phyloP scores from a whole-genome alignment of 805 yeast species.

The Candida verbasci region DNA sequence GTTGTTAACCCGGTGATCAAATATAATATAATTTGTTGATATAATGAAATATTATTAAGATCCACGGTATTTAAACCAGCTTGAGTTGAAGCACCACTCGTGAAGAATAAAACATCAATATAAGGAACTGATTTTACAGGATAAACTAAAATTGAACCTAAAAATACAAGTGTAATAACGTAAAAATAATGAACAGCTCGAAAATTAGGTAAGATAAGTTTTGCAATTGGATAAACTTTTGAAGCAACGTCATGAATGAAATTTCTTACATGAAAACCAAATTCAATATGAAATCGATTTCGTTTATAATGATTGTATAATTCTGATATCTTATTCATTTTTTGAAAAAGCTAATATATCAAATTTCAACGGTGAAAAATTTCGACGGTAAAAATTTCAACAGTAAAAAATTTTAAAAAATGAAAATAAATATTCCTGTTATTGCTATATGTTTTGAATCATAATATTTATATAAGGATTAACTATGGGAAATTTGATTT shows the following conservation, averaged over 20 bases:
- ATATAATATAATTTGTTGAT: conserved; percentile 77
- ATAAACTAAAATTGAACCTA: conserved; percentile 73
- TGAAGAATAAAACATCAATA: conserved; percentile 75
- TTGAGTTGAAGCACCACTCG: conserved; percentile 78
- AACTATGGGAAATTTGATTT: too few relatives aligned
- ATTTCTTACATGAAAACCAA: conserved; percentile 23
- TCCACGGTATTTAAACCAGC: conserved; percentile 87
- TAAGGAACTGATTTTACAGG: conserved; percentile 66
- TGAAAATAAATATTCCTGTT: too few relatives aligned
- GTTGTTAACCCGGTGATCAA: conserved; percentile 64
- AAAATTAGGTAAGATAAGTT: conserved; percentile 47
- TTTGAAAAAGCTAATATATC: too few relatives aligned
- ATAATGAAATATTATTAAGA: conserved; percentile 56
- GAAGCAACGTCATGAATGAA: conserved; percentile 31
- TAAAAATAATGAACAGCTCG: conserved; percentile 71
- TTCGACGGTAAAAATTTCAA: too few relatives aligned
- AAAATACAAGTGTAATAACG: conserved; percentile 51
- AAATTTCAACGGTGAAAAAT: too few relatives aligned
- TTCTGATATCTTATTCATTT: conserved; percentile 2
- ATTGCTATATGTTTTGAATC: too few relatives aligned
- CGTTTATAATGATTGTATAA: conserved; percentile 6
- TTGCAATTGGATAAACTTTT: conserved; percentile 37
- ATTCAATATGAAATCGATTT: conserved; percentile 9
- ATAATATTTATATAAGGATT: too few relatives aligned
- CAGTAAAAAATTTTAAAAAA: too few relatives aligned